Evolutionary conservation across 768 basidiomycete genomes (phyloP), one percentile per base, ranked within the genome.

Genomic region (Gloeostereum incarnatum): DNA sequence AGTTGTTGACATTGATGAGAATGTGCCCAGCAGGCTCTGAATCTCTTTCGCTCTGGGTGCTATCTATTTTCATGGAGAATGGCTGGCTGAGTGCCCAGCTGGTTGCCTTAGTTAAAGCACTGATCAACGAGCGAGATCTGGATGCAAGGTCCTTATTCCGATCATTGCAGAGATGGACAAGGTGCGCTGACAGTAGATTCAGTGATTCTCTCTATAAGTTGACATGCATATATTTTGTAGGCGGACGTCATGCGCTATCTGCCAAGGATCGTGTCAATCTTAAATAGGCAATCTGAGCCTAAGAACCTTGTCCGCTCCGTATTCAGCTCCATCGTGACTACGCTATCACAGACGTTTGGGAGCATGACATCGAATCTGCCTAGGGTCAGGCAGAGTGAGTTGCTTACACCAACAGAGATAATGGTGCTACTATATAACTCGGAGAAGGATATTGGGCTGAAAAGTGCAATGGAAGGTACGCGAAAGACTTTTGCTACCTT

Each of bases 131-230:
- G 60, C 76, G 85, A 18, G 81, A 94, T 52, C 76, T 96, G 19
- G 88, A 94, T 55, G 84, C 92, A 13, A 74, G 87, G 14, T 98
- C 65, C 77, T 97, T 32, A 86, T 96, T 43, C 87, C 92, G n/a
- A 93, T 99, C 55, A 90, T 99, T 45, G 83, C 85, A 19, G 93
- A 97, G 55, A 89, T 98, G 81, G 91, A 94, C 62, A 96, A 96
- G 78, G 91, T 90, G 55, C 44, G 63, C 55, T 35, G n/a, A 33
- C 6, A 42, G 11, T 34, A 10, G n/a, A n/a, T n/a, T 37, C n/a
- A n/a, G 6, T 26, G 6, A n/a, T 32, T 4, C 9, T 6, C 21
- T 25, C 23, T n/a, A n/a, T n/a, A n/a, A n/a, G n/a, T n/a, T n/a
- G n/a, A n/a, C n/a, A n/a, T n/a, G n/a, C n/a, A n/a, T 19, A 23